Evolutionary conservation across 345 rosid genomes (phyloP), one percentile per base, ranked within the genome.

Genomic region (Salix purpurea): DNA sequence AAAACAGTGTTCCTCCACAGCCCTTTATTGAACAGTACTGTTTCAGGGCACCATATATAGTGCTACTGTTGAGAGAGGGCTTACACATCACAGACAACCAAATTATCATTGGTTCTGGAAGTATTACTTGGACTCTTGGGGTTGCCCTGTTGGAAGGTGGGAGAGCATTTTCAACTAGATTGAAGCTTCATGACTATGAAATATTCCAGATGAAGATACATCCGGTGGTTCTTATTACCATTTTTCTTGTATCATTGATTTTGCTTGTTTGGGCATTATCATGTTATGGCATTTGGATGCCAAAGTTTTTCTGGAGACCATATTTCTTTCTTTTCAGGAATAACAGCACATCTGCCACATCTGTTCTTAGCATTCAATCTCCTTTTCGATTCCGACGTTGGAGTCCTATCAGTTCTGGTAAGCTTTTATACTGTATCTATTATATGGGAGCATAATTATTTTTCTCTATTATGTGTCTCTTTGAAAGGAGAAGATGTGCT

Each of bases 21-120:
- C 99, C 99, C 28, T 96, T 91, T 85, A 92, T 96, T 62, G 99
- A 96, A 82, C 99, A 96, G 79, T 96, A 96, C 87, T 93, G 99
- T 87, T 96, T 96, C 83, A 88, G 99, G 84, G 97, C 99, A 30
- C 97, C 99, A 32, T 96, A 96, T 79, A 86, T 90, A 67, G 97
- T 90, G 71, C 90, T 84, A 46, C 67, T 96, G 75, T 74, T 96
- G 83, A 87, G 99, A 79, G 96, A 96, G 85, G 99, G 99, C 65
- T 88, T 96, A 77, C 97, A 92, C 80, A 91, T 96, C 48, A 89
- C 90, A 7, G 99, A 92, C 82, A 82, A 76, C 56, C 94, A 91
- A 72, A 80, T 93, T 72, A 80, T 89, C 75, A 83, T 96, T 81
- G 99, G 97, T 70, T 92, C 99, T 76, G 99, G 98, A 77, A 85